Percentiles rank a stretch among this genome's conserved stretches.
phyloP scores from a whole-genome alignment of 768 basidiomycete genomes.

The Suillus bovinus region DNA sequence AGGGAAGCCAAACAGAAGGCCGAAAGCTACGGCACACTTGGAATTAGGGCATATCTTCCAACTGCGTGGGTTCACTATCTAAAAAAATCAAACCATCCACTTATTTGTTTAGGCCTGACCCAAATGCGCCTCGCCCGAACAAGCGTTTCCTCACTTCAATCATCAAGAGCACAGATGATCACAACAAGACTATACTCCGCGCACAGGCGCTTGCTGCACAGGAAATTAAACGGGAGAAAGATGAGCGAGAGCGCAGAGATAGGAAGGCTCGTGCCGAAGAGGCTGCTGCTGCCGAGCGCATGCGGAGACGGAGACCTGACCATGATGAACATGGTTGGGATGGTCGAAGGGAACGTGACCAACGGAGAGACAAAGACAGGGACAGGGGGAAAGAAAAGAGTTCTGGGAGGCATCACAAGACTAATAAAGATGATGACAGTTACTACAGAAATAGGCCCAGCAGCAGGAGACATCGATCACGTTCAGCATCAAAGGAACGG shows the following conservation, averaged over 20 bases:
- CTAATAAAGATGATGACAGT: slow-evolving; percentile 37
- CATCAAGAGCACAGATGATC: slow-evolving; percentile 92
- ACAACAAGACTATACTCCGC: slow-evolving; percentile 82
- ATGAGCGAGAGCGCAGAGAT: slow-evolving; percentile 65
- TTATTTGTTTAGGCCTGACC: slow-evolving; percentile 51
- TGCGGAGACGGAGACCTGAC: slow-evolving; percentile 36
- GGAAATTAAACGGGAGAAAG: slow-evolving; percentile 66
- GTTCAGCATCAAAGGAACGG: slow-evolving; percentile 31
- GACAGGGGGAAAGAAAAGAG: slow-evolving; percentile 47
- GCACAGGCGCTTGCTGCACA: slow-evolving; percentile 73
- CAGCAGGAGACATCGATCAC: slow-evolving; percentile 29
- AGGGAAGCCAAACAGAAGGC: slow-evolving; percentile 94
- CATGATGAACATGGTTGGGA: slow-evolving; percentile 30
- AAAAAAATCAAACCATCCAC: neutral
- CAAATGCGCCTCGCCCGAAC: slow-evolving; percentile 75
- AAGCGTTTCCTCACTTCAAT: slow-evolving; percentile 84
- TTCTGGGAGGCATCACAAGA: slow-evolving; percentile 52
- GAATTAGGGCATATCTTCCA: slow-evolving; percentile 76
- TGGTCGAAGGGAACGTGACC: slow-evolving; percentile 42
- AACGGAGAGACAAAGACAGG: slow-evolving; percentile 45
- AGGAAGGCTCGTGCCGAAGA: slow-evolving; percentile 71
- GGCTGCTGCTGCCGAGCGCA: slow-evolving; percentile 66
- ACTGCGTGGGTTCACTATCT: slow-evolving; percentile 41
- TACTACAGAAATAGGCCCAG: slow-evolving; percentile 20
- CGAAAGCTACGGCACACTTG: slow-evolving; percentile 71